Conservation (phyloP, 768 basidiomycete genomes). For the Lactarius akahatsu region DNA sequence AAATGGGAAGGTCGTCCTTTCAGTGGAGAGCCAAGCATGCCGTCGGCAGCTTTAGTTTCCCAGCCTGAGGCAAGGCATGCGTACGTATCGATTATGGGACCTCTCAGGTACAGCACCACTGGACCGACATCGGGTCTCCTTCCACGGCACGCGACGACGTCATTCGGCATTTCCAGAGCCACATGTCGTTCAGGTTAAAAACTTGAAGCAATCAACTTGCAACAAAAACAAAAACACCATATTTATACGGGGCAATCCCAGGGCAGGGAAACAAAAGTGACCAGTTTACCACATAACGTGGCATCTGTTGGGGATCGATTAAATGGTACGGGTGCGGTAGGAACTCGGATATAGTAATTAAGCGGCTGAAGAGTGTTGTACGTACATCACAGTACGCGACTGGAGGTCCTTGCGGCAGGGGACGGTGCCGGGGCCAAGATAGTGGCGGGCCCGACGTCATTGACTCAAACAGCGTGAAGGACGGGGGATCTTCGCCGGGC, state of each 20-base stretch:
- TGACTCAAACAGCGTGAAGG: background rate
- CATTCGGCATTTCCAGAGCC: constrained; percentile 18
- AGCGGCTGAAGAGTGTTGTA: background rate
- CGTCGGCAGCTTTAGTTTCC: background rate
- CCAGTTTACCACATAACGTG: background rate
- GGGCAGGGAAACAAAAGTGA: background rate
- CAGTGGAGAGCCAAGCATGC: background rate
- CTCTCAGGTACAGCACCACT: constrained; percentile 5
- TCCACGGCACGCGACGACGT: constrained; percentile 14
- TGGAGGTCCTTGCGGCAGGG: background rate
- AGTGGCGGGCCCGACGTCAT: constrained; percentile 18
- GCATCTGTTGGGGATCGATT: constrained; percentile 9
- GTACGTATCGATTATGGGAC: background rate
- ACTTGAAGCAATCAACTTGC: background rate
- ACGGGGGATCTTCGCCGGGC: background rate
- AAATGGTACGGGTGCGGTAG: constrained; percentile 3
- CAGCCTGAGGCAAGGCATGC: background rate
- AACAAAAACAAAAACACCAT: background rate
- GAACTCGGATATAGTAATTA: constrained; percentile 2
- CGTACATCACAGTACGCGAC: constrained; percentile 3
- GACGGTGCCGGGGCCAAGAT: background rate
- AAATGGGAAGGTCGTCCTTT: background rate
- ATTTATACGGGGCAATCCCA: background rate
- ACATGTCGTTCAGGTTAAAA: background rate
- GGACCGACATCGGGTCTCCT: constrained; percentile 1